A percentile compares a stretch with the other conserved stretches of the same genome.
phyloP scores from a whole-genome alignment of 257 asterid species.

The Forsythia suspensa region DNA sequence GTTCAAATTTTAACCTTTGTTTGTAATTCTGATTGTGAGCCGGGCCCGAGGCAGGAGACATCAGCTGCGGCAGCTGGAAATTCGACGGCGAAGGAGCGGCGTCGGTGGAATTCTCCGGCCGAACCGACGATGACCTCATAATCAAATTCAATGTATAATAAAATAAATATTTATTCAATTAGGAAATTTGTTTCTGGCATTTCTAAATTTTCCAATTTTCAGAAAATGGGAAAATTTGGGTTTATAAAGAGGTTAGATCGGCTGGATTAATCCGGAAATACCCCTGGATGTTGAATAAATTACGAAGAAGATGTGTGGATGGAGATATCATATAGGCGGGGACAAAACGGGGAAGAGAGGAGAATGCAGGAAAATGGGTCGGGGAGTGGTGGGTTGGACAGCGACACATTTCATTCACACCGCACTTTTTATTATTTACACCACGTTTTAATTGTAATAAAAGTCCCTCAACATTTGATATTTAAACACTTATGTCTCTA shows the following conservation, averaged over 20 bases:
- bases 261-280: constrained; percentile 26
- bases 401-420: background rate
- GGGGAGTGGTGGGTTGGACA: no score
- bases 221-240: constrained; percentile 19
- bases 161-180: constrained; percentile 20
- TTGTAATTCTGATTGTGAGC: constrained; percentile 38
- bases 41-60: constrained; percentile 29
- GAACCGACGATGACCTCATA: constrained; percentile 64
- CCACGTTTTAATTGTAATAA: no score
- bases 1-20: constrained; percentile 41
- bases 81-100: constrained; percentile 38
- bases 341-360: no score
- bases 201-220: constrained; percentile 17
- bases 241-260: constrained; percentile 23
- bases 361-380: no score
- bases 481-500: no score
- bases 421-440: no score
- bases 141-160: constrained; percentile 21
- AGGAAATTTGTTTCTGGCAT: constrained; percentile 23
- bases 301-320: no score
- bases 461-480: no score
- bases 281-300: constrained; percentile 30
- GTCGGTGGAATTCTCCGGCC: constrained; percentile 60
- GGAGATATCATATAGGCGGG: no score
- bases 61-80: constrained; percentile 25